These are phyloP conservation scores for Funneliformis geosporum DNA, from an alignment of 192 early-diverging fungal species.

Conservation along the genomic window DNA sequence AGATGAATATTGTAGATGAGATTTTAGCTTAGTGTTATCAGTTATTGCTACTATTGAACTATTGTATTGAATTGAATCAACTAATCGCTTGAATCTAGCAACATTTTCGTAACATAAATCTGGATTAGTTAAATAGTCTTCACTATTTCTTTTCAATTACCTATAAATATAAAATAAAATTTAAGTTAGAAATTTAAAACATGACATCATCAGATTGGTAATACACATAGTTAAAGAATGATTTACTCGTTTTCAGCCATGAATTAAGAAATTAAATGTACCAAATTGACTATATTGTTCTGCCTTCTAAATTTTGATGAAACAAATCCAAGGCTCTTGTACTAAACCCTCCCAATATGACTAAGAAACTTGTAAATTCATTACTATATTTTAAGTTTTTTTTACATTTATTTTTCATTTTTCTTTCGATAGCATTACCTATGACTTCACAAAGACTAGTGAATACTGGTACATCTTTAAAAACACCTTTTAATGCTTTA, in stretches of 20 bases:
- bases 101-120: conserved; percentile 36
- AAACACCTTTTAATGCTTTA: no score
- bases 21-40: conserved; percentile 27
- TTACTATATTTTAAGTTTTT: background rate
- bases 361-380: background rate
- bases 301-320: background rate
- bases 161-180: background rate
- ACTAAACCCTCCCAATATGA: background rate
- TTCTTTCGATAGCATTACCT: background rate
- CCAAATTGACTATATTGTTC: no score
- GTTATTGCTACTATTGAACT: conserved; percentile 41
- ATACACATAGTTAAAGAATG: no score
- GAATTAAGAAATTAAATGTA: no score
- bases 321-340: background rate
- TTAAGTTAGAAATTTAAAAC: no score
- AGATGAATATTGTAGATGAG: conserved; percentile 60
- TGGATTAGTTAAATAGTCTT: conserved; percentile 36
- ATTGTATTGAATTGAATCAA: conserved; percentile 33
- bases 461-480: no score
- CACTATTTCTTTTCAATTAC: background rate
- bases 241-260: no score
- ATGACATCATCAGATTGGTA: no score
- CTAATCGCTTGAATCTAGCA: conserved; percentile 34
- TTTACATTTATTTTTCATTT: background rate
- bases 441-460: no score